Evolutionary conservation across 495 filamentous ascomycete genomes (phyloP).

Genomic region (Trichoderma erinaceum): DNA sequence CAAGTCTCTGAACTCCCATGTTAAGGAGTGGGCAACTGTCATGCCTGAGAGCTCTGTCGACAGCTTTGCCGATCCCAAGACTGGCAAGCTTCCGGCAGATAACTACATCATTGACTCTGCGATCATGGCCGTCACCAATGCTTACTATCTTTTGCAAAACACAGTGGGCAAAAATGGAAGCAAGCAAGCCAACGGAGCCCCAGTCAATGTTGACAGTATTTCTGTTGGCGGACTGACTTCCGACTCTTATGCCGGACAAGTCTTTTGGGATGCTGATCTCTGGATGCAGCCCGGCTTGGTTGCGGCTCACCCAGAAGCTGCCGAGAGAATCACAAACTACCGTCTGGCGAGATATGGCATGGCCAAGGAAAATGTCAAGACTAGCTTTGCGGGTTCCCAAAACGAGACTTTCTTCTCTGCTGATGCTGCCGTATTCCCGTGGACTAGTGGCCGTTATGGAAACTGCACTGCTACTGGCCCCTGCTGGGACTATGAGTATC

Average conservation of each 20-base stretch:
- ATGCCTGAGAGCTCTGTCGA: conserved; percentile 55
- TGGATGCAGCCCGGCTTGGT: conserved; percentile 51
- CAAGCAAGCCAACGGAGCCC: conserved; percentile 37
- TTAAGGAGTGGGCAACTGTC: conserved; percentile 40
- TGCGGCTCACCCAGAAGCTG: conserved; percentile 41
- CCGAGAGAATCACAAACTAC: conserved; percentile 47
- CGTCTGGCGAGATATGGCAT: conserved; percentile 41
- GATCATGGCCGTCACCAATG: conserved; percentile 58
- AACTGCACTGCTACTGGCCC: conserved; percentile 57
- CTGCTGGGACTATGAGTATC: conserved; percentile 57
- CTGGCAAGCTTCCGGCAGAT: conserved; percentile 56
- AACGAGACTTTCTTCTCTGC: conserved; percentile 23
- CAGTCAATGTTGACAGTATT: conserved; percentile 48
- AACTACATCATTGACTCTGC: conserved; percentile 53
- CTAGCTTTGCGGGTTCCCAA: conserved; percentile 37
- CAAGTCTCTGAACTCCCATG: conserved; percentile 35
- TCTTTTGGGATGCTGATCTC: conserved; percentile 53
- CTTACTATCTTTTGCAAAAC: conserved; percentile 67
- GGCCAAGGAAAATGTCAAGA: conserved; percentile 40
- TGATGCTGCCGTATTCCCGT: conserved; percentile 40
- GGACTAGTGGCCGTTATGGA: conserved; percentile 53
- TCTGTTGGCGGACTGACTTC: conserved; percentile 49
- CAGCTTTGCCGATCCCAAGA: conserved; percentile 49
- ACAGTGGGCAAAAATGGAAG: conserved; percentile 17
- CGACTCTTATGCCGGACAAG: conserved; percentile 50